Conservation (phyloP, 2,329 filamentous ascomycete species). For the Rutstroemia sp. region DNA sequence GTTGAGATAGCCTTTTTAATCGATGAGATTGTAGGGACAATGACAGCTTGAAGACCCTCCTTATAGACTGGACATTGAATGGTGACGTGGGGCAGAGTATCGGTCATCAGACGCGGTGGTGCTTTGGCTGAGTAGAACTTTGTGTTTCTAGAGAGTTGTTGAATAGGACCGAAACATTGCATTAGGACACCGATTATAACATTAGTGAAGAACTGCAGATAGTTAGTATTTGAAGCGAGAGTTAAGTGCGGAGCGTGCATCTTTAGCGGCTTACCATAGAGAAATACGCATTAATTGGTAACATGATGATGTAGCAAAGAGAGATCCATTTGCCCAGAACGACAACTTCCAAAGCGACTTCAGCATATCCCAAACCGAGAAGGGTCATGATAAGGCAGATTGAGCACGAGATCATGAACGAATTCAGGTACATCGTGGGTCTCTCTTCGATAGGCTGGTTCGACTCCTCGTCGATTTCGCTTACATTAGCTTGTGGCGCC, state of each 20-base stretch:
- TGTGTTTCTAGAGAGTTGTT: slow-evolving; percentile 67
- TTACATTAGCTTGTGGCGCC: slow-evolving; percentile 38
- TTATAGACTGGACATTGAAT: slow-evolving; percentile 88
- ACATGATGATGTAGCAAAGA: slow-evolving; percentile 56
- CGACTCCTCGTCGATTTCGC: slow-evolving; percentile 64
- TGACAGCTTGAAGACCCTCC: slow-evolving; percentile 69
- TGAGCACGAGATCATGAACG: slow-evolving; percentile 59
- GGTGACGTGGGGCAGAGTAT: slow-evolving; percentile 62
- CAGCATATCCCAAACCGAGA: slow-evolving; percentile 62
- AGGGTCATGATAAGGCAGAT: slow-evolving; percentile 58
- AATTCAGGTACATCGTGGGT: slow-evolving; percentile 62
- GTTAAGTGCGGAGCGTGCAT: neutral
- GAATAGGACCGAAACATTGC: slow-evolving; percentile 68
- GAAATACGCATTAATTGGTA: slow-evolving; percentile 71
- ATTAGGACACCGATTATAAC: slow-evolving; percentile 70
- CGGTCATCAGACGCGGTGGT: slow-evolving; percentile 50
- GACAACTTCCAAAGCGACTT: slow-evolving; percentile 60
- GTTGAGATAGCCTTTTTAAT: slow-evolving; percentile 72
- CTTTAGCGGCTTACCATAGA: slow-evolving; percentile 40
- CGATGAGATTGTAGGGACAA: slow-evolving; percentile 68
- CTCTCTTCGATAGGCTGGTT: slow-evolving; percentile 59
- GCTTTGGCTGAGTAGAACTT: slow-evolving; percentile 74
- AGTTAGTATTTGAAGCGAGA: neutral
- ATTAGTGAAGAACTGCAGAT: slow-evolving; percentile 58
- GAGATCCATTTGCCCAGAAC: slow-evolving; percentile 58